Evolutionary conservation across 768 basidiomycete species (phyloP).

Genomic region (Boletellus ananas): DNA sequence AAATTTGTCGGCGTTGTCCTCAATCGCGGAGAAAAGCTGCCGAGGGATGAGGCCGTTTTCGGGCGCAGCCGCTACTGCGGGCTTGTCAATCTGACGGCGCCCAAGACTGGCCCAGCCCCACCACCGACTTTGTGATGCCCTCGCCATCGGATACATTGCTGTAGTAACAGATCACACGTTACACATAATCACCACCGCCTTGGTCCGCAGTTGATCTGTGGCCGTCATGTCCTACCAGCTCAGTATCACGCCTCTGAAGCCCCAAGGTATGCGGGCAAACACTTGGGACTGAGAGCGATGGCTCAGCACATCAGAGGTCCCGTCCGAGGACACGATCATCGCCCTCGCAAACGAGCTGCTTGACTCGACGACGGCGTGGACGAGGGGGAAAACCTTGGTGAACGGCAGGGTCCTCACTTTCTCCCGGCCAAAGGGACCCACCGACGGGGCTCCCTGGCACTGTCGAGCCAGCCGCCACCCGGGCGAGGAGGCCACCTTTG

Average conservation of each 20-base stretch:
- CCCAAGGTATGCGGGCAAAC: conserved; percentile 31
- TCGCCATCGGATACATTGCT: conserved; percentile 10
- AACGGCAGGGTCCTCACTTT: conserved; percentile 54
- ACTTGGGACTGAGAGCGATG: not conserved
- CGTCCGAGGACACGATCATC: conserved; percentile 55
- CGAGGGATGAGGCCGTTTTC: conserved; percentile 64
- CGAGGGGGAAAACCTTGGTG: conserved; percentile 59
- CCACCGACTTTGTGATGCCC: conserved; percentile 4
- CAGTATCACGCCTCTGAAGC: conserved; percentile 38
- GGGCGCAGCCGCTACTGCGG: conserved; percentile 89
- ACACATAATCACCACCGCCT: conserved; percentile 9
- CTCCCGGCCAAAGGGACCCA: conserved; percentile 47
- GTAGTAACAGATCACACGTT: conserved; percentile 16
- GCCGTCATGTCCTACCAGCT: conserved; percentile 35
- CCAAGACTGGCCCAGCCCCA: conserved; percentile 15
- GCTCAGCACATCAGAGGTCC: conserved; percentile 44
- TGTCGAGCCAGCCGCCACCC: conserved; percentile 65
- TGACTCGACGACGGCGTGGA: conserved; percentile 57
- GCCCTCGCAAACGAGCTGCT: conserved; percentile 52
- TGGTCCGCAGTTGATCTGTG: not conserved
- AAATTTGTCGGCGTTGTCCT: conserved; percentile 83
- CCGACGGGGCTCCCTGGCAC: conserved; percentile 63
- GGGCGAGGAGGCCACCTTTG: conserved; percentile 64
- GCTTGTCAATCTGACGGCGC: conserved; percentile 58
- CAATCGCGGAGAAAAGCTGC: conserved; percentile 78